Evolutionary conservation across 352 stramenopile genomes (phyloP).

Genomic region (Phytophthora foliorum): DNA sequence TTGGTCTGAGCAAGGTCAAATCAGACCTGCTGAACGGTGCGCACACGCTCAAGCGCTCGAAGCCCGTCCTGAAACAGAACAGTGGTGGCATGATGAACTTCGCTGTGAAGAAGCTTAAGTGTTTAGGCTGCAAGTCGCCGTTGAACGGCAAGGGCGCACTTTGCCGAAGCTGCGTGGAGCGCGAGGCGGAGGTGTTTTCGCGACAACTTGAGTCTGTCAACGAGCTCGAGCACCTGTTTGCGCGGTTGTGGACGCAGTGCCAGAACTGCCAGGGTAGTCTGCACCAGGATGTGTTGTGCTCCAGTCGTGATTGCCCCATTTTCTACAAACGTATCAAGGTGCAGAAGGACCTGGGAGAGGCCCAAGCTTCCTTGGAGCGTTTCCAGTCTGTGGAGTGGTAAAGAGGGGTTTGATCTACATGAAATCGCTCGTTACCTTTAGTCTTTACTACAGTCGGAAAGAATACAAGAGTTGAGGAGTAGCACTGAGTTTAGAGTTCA

Average conservation of each 20-base stretch:
- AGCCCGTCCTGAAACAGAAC: conserved; percentile 95
- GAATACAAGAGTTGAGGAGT: too few relatives aligned
- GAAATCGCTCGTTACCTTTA: too few relatives aligned
- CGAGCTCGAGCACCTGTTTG: conserved; percentile 95
- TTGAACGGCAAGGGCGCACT: conserved; percentile 91
- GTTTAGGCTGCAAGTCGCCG: conserved; percentile 97
- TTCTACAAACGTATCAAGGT: conserved; percentile 99
- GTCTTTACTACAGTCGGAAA: too few relatives aligned
- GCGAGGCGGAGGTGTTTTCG: conserved; percentile 96
- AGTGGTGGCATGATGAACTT: conserved; percentile 99
- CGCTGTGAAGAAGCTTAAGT: conserved; percentile 98
- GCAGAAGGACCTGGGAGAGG: conserved; percentile 97
- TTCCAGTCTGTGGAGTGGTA: conserved; percentile 93
- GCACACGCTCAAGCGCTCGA: conserved; percentile 98
- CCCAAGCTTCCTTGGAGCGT: conserved; percentile 94
- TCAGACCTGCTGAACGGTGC: conserved; percentile 96
- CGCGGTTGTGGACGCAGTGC: conserved; percentile 97
- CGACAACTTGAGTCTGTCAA: conserved; percentile 95
- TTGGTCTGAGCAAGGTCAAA: conserved; percentile 94
- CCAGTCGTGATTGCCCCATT: conserved; percentile 98
- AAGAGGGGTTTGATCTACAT: not conserved
- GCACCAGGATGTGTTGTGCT: conserved; percentile 97
- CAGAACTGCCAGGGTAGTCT: conserved; percentile 99
- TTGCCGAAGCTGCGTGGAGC: conserved; percentile 95
- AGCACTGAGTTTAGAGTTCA: too few relatives aligned